Percentiles rank a stretch among this genome's conserved stretches.
Conservation (phyloP, 805 yeast genomes). For the Candida glaebosa region DNA sequence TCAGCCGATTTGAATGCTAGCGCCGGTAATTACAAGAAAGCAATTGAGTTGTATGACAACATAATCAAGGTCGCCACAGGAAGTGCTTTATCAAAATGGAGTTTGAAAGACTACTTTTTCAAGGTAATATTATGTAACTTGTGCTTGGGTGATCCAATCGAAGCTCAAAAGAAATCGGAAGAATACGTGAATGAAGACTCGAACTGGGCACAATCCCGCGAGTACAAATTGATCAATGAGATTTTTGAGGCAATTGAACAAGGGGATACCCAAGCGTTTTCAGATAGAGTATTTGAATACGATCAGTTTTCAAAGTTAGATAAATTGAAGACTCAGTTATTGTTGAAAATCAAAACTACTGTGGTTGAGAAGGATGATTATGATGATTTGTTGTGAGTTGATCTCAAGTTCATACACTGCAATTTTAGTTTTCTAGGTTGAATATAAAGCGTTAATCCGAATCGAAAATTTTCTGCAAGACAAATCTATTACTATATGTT, state of each 20-base stretch:
- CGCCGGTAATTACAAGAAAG: slow-evolving; percentile 65
- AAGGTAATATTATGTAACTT: slow-evolving; percentile 80
- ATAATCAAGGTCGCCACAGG: slow-evolving; percentile 74
- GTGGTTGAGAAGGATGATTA: slow-evolving; percentile 70
- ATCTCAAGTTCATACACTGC: background rate
- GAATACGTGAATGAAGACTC: slow-evolving; percentile 70
- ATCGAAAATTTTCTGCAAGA: too few relatives aligned
- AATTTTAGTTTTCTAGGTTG: background rate
- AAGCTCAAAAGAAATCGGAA: slow-evolving; percentile 70
- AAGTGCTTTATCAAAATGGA: slow-evolving; percentile 81
- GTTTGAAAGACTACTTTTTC: slow-evolving; percentile 85
- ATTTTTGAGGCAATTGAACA: slow-evolving; percentile 71
- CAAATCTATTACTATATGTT: background rate
- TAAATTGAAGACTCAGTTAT: slow-evolving; percentile 81
- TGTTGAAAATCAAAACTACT: slow-evolving; percentile 74
- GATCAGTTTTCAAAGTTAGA: slow-evolving; percentile 89
- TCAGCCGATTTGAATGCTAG: slow-evolving; percentile 84
- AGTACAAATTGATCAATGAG: slow-evolving; percentile 62
- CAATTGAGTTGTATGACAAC: slow-evolving; percentile 72
- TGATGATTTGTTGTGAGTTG: slow-evolving; percentile 29
- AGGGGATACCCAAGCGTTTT: slow-evolving; percentile 75
- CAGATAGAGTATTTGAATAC: slow-evolving; percentile 71
- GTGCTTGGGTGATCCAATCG: slow-evolving; percentile 82
- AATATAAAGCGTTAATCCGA: background rate
- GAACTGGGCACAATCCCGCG: slow-evolving; percentile 71